Conservation (phyloP, 139 green algal genomes). For the Tetraselmis chui region DNA sequence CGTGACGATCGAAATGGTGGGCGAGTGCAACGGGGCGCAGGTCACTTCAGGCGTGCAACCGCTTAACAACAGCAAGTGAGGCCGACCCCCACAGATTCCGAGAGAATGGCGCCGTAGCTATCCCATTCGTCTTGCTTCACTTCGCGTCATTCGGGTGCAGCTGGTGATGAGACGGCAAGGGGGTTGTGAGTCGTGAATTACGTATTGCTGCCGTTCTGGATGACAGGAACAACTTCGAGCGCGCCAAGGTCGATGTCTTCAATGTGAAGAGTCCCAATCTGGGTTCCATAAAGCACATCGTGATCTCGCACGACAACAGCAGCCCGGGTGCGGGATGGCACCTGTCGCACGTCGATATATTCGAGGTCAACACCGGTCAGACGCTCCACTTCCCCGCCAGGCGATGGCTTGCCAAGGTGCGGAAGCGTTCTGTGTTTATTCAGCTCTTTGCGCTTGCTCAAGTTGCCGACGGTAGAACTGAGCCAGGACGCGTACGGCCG, state of each 20-base stretch:
- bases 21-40: constrained; percentile 10
- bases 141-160: too few relatives aligned
- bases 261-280: constrained; percentile 31
- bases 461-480: too few relatives aligned
- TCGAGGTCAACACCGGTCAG: constrained; percentile 35
- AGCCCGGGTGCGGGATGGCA: background rate
- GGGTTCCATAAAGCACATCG: constrained; percentile 25
- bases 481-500: too few relatives aligned
- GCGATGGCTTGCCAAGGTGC: constrained; percentile 33
- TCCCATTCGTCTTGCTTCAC: too few relatives aligned
- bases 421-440: too few relatives aligned
- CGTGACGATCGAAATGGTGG: constrained; percentile 3
- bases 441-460: too few relatives aligned
- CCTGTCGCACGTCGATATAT: constrained; percentile 26
- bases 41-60: constrained; percentile 1
- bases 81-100: too few relatives aligned
- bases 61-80: constrained; percentile 34
- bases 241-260: constrained; percentile 34
- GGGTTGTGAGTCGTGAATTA: too few relatives aligned
- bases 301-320: constrained; percentile 44
- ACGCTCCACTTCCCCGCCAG: constrained; percentile 31
- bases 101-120: too few relatives aligned
- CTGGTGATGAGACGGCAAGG: too few relatives aligned
- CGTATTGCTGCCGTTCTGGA: too few relatives aligned
- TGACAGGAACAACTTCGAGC: constrained; percentile 13